Evolutionary conservation across 2,329 filamentous ascomycete genomes (phyloP), one percentile per base, ranked within the genome.

Genomic region (Sporothrix brunneoviolacea): DNA sequence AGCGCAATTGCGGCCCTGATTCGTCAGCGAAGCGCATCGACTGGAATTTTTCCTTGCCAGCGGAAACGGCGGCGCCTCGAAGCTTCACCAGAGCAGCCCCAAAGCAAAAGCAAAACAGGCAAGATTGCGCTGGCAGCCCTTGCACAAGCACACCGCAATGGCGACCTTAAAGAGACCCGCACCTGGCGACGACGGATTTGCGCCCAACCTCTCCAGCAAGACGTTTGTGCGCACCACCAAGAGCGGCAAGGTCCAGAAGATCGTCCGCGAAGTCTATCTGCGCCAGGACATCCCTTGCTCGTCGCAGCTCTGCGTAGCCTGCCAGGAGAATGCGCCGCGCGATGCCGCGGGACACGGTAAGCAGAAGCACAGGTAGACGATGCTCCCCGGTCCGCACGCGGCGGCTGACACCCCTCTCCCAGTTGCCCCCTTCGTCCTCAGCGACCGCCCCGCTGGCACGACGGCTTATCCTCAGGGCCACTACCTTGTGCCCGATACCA

Each of bases 221-320:
- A 83, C 94, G 61, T 98, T 94, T 65, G 88, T 98, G 57, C 82
- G 93, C 54, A 96, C 93, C 22, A 95, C 91, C 42, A 91, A 88
- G 69, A 93, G 83, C 68, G 93, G 93, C 68, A 96, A 96, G 73
- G 91, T 97, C 54, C 93, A 97, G 69, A 98, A 98, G 76, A 94
- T 98, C 63, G 93, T 98, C 58, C 83, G 91, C 62, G 93, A 98
- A 73, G 79, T 97, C 56, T 98, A 98, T 69, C 77, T 98, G 55
- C 83, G 93, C 67, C 88, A 91, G 70, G 93, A 98, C 67, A 97
- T 98, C 63, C 91, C 93, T 44, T 98, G 93, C 72, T 96, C 91
- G 30, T 97, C 91, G 22, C 86, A 84, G 67, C 74, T 98, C 39
- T 98, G 93, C 73, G 77, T 78, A 55, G 70, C 69, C 62, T 98